Conservation (phyloP, 1,284 basidiomycete genomes). For the Leccinum cinnamomeum region DNA sequence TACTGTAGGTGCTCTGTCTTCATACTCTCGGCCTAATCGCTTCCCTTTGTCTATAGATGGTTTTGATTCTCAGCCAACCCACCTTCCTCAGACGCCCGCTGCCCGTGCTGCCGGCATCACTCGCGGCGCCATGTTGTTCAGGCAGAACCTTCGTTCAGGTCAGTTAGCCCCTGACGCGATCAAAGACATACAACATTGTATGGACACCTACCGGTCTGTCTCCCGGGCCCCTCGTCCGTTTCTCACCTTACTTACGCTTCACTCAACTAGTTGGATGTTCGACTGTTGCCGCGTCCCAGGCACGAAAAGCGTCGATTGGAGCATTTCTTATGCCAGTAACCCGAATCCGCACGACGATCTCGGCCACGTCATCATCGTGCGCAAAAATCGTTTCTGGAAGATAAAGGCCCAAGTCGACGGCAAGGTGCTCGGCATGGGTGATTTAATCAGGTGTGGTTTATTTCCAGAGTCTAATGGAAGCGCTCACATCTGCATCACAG, state of each 20-base stretch:
- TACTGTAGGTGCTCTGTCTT: slow-evolving; percentile 54
- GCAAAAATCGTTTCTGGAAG: slow-evolving; percentile 79
- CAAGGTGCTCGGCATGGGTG: slow-evolving; percentile 63
- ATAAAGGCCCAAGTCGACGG: slow-evolving; percentile 59
- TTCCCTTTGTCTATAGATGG: slow-evolving; percentile 52
- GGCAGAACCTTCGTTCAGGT: slow-evolving; percentile 66
- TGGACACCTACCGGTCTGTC: slow-evolving; percentile 81
- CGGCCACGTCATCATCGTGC: slow-evolving; percentile 76
- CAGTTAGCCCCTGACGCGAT: slow-evolving; percentile 63
- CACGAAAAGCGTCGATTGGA: slow-evolving; percentile 70
- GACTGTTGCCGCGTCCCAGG: slow-evolving; percentile 87
- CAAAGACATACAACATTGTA: slow-evolving; percentile 73
- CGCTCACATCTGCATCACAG: slow-evolving; percentile 38
- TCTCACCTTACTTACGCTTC: not conserved
- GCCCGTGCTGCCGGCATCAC: slow-evolving; percentile 75
- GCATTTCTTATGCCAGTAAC: slow-evolving; percentile 63
- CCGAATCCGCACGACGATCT: slow-evolving; percentile 59
- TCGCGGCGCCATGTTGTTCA: slow-evolving; percentile 71
- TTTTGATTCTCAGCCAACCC: slow-evolving; percentile 64
- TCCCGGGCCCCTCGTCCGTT: not conserved
- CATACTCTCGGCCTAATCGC: not conserved
- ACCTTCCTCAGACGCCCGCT: slow-evolving; percentile 57
- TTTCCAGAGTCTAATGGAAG: not conserved
- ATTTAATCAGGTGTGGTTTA: slow-evolving; percentile 59
- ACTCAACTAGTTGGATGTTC: slow-evolving; percentile 81